Evolutionary conservation across 2,329 filamentous ascomycete species (phyloP).

Genomic region (Phialemonium atrogriseum): DNA sequence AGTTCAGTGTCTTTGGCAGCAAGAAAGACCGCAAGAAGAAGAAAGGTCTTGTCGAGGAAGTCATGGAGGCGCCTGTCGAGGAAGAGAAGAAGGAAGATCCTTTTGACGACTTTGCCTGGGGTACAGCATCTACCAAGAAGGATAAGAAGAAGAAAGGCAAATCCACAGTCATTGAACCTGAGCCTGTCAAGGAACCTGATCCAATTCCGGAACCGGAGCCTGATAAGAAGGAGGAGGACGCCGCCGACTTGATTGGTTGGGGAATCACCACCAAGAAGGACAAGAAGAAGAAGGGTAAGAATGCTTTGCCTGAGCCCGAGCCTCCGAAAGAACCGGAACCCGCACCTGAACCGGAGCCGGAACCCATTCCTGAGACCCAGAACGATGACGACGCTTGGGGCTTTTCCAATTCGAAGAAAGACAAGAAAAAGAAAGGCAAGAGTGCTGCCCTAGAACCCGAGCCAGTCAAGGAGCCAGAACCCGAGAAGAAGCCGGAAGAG

Average conservation of each 20-base stretch:
- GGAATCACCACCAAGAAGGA: conserved; percentile 19
- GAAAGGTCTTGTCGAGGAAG: conserved; percentile 2
- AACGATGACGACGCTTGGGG: conserved; percentile 20
- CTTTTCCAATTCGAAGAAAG: conserved; percentile 16
- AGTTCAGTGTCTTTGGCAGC: conserved; percentile 1
- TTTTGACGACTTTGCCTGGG: conserved; percentile 25
- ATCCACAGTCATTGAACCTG: conserved; percentile 11
- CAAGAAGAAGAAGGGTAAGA: conserved; percentile 31
- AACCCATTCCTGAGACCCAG: too few species aligned
- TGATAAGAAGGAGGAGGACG: conserved; percentile 9
- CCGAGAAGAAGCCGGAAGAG: conserved; percentile 7
- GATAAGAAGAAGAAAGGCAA: conserved; percentile 38
- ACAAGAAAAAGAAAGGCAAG: conserved; percentile 10
- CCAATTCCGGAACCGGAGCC: conserved; percentile 18
- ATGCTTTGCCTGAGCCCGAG: neutral
- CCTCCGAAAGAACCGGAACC: conserved; percentile 6
- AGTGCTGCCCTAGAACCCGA: conserved; percentile 20
- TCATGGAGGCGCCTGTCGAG: conserved; percentile 9
- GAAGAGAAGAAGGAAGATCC: conserved; percentile 23
- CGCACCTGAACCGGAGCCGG: conserved; percentile 14
- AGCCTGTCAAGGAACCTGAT: conserved; percentile 13
- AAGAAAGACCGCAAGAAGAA: conserved; percentile 1
- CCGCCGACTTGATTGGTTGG: conserved; percentile 12
- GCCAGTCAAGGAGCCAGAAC: conserved; percentile 12
- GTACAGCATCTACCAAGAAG: conserved; percentile 30